A percentile compares a stretch with the other conserved stretches of the same genome.
Evolutionary conservation across 371 early-diverging fungal species (phyloP).

Genomic region (Lichtheimia corymbifera): DNA sequence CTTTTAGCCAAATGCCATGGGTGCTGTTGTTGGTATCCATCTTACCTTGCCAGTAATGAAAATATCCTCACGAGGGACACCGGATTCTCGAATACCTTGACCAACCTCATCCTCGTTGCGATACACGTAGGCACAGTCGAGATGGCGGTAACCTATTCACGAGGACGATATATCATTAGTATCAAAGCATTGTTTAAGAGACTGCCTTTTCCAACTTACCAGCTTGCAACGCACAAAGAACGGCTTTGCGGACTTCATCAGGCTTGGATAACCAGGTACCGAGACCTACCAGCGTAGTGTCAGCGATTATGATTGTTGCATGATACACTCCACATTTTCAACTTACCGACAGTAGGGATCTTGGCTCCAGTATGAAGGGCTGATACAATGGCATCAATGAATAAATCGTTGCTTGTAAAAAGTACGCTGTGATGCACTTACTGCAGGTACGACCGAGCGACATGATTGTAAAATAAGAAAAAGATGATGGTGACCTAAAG

Average conservation of each 20-base stretch:
- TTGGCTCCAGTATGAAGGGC: constrained; percentile 58
- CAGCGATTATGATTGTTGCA: neutral
- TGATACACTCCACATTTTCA: neutral
- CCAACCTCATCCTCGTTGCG: constrained; percentile 89
- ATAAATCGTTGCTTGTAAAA: neutral
- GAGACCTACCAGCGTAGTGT: constrained; percentile 28
- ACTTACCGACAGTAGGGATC: constrained; percentile 40
- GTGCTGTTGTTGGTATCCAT: neutral
- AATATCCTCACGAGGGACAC: constrained; percentile 68
- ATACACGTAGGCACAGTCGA: constrained; percentile 76
- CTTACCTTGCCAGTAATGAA: constrained; percentile 83
- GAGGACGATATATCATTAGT: neutral
- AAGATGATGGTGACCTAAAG: neutral
- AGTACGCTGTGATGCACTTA: neutral
- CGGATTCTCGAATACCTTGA: constrained; percentile 60
- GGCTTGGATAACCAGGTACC: constrained; percentile 67
- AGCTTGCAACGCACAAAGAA: constrained; percentile 54
- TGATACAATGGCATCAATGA: constrained; percentile 2
- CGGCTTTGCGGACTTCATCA: constrained; percentile 58
- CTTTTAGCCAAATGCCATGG: too few species aligned
- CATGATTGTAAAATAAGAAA: constrained; percentile 9
- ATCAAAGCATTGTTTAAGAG: neutral
- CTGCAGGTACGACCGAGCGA: constrained; percentile 20
- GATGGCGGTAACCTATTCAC: constrained; percentile 62
- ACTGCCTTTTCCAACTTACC: constrained; percentile 31